Conservation (phyloP, 495 filamentous ascomycete genomes). For the Xylaria flabelliformis region DNA sequence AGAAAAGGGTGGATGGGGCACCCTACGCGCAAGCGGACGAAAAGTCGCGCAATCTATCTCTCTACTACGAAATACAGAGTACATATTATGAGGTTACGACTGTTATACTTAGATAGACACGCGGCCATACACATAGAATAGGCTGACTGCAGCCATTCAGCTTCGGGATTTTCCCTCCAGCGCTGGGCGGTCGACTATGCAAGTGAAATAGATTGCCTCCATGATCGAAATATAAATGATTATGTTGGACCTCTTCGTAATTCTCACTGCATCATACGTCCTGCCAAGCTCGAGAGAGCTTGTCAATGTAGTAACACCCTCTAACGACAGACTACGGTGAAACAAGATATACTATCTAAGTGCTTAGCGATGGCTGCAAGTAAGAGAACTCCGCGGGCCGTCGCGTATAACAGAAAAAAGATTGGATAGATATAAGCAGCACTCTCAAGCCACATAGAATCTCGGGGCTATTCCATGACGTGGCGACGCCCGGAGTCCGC, state of each 20-base stretch:
- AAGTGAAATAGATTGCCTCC: not conserved
- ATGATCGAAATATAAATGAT: not conserved
- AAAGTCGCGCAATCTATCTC: not conserved
- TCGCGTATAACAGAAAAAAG: not conserved
- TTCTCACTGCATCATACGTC: not conserved
- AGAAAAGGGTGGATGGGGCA: not conserved
- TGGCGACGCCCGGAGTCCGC: constrained; percentile 13
- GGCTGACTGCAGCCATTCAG: not conserved
- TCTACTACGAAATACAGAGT: not conserved
- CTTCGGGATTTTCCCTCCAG: too few species aligned
- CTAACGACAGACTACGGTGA: not conserved
- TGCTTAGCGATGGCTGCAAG: not conserved
- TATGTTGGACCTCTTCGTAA: not conserved
- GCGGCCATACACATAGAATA: not conserved
- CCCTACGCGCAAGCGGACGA: not conserved
- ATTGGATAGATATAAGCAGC: not conserved
- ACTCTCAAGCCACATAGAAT: not conserved
- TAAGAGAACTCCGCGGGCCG: not conserved
- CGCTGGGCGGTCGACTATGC: not conserved
- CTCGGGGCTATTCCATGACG: constrained; percentile 9
- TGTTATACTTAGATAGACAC: not conserved
- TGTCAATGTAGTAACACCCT: too few species aligned
- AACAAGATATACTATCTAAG: not conserved
- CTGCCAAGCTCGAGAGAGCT: not conserved
- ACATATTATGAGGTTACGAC: constrained; percentile 6